A percentile compares a stretch with the other conserved stretches of the same genome.
phyloP scores from a whole-genome alignment of 176 grass and related monocot species.

The Triticum timopheevii region DNA sequence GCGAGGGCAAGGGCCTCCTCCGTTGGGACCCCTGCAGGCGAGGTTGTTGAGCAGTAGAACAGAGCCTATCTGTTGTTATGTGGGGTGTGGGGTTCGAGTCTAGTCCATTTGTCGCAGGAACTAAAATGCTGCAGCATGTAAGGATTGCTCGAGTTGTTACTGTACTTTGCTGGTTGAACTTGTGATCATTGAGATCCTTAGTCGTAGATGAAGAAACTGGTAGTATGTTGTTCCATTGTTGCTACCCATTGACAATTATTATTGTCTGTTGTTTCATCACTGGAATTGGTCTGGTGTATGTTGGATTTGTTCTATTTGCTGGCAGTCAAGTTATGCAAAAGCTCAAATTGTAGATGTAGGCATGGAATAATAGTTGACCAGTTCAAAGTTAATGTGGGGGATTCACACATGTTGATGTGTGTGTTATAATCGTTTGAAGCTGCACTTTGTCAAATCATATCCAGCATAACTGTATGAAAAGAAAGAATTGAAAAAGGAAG shows the following conservation, averaged over 20 bases:
- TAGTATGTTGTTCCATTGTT: neutral
- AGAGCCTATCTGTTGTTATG: neutral
- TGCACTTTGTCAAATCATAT: no score
- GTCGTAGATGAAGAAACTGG: neutral
- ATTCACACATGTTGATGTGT: neutral
- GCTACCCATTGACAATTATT: neutral
- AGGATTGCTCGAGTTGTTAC: neutral
- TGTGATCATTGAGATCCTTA: neutral
- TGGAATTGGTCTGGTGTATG: neutral
- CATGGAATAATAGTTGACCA: neutral
- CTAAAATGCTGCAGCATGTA: neutral
- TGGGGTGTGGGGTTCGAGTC: neutral
- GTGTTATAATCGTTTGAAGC: no score
- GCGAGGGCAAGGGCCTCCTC: neutral
- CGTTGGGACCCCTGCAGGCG: constrained; percentile 19
- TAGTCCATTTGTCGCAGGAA: neutral
- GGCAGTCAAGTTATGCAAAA: neutral
- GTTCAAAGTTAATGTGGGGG: neutral
- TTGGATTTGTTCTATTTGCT: neutral
- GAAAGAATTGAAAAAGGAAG: no score
- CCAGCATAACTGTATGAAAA: no score
- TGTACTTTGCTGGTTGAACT: neutral
- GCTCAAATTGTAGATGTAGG: neutral
- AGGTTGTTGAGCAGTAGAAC: constrained; percentile 32
- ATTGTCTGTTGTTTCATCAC: neutral